Evolutionary conservation across 164 flowering plant genomes (phyloP).

Genomic region (Macadamia tetraphylla): DNA sequence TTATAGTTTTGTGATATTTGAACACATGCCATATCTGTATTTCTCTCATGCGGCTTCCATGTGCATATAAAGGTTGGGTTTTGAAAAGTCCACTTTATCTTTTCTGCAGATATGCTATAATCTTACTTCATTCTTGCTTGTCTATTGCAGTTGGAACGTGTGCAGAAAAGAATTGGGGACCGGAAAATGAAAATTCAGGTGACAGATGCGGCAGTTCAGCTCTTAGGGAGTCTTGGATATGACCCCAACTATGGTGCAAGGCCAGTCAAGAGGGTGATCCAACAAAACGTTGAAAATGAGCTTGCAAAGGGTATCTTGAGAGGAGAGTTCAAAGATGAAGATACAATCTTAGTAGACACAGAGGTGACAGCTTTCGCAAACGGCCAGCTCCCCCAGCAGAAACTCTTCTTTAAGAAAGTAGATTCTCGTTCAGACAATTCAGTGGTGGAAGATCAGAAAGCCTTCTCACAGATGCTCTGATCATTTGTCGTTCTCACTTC

Average conservation of each 20-base stretch:
- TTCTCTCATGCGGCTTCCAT: no score
- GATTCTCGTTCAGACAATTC: constrained; percentile 26
- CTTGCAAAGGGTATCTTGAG: constrained; percentile 92
- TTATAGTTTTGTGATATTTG: no score
- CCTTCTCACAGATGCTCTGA: constrained; percentile 30
- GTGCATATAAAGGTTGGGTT: neutral
- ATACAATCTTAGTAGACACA: constrained; percentile 69
- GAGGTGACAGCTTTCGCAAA: constrained; percentile 72
- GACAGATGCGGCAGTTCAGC: constrained; percentile 69
- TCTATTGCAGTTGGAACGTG: constrained; percentile 69
- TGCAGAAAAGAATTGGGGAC: constrained; percentile 73
- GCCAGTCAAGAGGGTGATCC: constrained; percentile 93
- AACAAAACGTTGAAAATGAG: constrained; percentile 85
- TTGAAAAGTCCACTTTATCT: neutral
- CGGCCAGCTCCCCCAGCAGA: constrained; percentile 87
- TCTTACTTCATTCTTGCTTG: neutral
- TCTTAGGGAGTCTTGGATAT: constrained; percentile 82
- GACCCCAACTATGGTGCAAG: constrained; percentile 97
- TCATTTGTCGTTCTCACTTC: neutral
- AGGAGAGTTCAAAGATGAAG: constrained; percentile 92
- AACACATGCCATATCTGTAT: no score
- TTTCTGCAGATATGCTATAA: neutral
- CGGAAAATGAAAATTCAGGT: constrained; percentile 70
- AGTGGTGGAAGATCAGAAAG: constrained; percentile 31
- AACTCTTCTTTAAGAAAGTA: constrained; percentile 55